A percentile compares a stretch with the other conserved stretches of the same genome.
Evolutionary conservation across 306 rosid genomes (phyloP).

Genomic region (Morella rubra): DNA sequence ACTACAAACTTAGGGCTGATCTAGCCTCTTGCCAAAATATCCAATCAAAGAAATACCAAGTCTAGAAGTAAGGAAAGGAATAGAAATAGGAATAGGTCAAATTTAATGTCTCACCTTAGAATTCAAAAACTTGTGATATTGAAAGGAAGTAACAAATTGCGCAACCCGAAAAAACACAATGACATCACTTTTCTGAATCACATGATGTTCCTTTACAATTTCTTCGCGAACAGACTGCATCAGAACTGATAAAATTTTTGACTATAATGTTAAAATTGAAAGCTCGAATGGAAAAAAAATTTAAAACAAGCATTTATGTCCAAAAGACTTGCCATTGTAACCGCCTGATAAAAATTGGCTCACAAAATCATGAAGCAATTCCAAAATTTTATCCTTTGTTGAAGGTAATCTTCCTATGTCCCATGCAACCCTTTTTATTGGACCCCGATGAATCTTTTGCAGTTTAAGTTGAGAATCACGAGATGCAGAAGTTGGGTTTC

Average conservation of each 20-base stretch:
- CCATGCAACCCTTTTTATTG: conserved; percentile 83
- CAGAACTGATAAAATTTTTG: conserved; percentile 53
- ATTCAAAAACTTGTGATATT: conserved; percentile 62
- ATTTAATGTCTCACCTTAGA: conserved; percentile 66
- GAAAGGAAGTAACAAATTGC: conserved; percentile 84
- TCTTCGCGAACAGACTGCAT: conserved; percentile 77
- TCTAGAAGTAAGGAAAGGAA: not conserved
- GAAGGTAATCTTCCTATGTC: conserved; percentile 72
- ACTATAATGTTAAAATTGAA: conserved; percentile 24
- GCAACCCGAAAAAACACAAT: conserved; percentile 81
- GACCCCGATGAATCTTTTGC: conserved; percentile 56
- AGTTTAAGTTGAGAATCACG: conserved; percentile 49
- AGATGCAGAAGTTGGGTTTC: conserved; percentile 65
- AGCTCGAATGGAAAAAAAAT: conserved; percentile 1
- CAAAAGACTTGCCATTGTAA: conserved; percentile 63
- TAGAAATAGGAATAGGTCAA: conserved; percentile 18
- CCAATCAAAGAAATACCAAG: not conserved
- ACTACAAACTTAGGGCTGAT: not conserved
- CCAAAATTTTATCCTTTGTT: conserved; percentile 61
- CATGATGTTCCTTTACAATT: conserved; percentile 78
- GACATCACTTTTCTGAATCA: conserved; percentile 69
- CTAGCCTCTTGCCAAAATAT: not conserved
- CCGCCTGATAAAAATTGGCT: conserved; percentile 75
- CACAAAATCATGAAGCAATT: conserved; percentile 72
- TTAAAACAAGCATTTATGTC: not conserved